Evolutionary conservation across 2,329 filamentous ascomycete genomes (phyloP).

Genomic region (Colletotrichum horii): DNA sequence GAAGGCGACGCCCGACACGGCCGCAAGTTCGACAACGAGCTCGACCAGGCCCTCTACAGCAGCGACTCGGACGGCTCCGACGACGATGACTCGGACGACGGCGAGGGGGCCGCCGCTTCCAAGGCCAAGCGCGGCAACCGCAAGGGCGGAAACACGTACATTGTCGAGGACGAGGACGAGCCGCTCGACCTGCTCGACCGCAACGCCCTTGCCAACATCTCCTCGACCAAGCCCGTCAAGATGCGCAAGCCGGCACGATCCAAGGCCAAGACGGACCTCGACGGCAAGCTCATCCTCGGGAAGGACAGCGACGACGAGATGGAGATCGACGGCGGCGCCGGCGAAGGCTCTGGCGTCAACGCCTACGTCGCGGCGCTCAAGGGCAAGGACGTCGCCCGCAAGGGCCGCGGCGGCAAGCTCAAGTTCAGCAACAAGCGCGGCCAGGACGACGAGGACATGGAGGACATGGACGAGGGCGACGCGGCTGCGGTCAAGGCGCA

Average conservation of each 20-base stretch:
- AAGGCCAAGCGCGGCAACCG: constrained; percentile 55
- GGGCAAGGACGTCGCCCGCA: constrained; percentile 68
- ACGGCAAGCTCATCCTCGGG: constrained; percentile 82
- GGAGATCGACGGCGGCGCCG: constrained; percentile 65
- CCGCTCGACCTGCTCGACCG: constrained; percentile 93
- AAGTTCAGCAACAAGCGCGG: constrained; percentile 72
- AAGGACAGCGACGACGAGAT: constrained; percentile 63
- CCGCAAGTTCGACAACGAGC: constrained; percentile 85
- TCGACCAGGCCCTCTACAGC: constrained; percentile 94
- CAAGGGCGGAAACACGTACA: constrained; percentile 77
- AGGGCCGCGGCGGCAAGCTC: constrained; percentile 70
- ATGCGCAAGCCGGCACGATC: constrained; percentile 62
- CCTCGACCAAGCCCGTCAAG: constrained; percentile 81
- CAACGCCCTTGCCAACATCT: constrained; percentile 89
- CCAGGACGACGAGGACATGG: constrained; percentile 52
- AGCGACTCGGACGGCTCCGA: constrained; percentile 69
- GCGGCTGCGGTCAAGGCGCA: constrained; percentile 58
- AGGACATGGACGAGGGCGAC: constrained; percentile 59
- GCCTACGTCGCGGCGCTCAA: constrained; percentile 75
- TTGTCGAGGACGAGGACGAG: constrained; percentile 93
- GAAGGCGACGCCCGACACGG: constrained; percentile 52
- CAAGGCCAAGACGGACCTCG: constrained; percentile 73
- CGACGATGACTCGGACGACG: constrained; percentile 67
- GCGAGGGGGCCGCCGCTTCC: constrained; percentile 38
- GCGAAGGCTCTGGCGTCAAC: constrained; percentile 61